Evolutionary conservation across 2,329 filamentous ascomycete genomes (phyloP), one percentile per base, ranked within the genome.

Genomic region (Hysterium pulicare): DNA sequence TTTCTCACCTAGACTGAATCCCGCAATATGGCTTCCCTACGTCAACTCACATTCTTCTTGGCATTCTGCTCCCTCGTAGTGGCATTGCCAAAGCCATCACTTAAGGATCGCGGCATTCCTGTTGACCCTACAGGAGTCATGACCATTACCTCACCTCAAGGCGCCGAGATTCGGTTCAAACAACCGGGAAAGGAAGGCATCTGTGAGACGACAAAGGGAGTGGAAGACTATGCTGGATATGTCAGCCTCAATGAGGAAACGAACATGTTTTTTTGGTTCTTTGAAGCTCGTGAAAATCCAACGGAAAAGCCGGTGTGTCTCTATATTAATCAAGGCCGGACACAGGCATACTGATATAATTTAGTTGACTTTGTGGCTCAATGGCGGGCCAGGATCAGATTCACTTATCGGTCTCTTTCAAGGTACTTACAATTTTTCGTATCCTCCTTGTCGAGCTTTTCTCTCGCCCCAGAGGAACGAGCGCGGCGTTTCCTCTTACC

Each of bases 321-420:
- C 10, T 37, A 9, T 8, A 9, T 20, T 21, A 20, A 21, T 22
- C 33, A 10, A 9, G 17, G 8, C 8, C 8, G 8, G n/a, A 8
- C 16, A 15, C 8, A 16, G 16, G 8, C 8, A 34, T 7, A 21
- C 11, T 10, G 35, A n/a, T 38, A 8, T 40, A 15, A n/a, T n/a
- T n/a, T 34, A 53, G 45, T 45, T 64, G 40, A 77, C 74, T 0
- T 43, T 65, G 8, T 79, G 75, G 75, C 61, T 78, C 39, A 78
- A 77, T 43, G 76, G 76, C 16, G 75, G 74, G 0, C 75, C 75
- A 0, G 78, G 78, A 1, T 70, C 65, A 13, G 72, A 74, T 46
- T 76, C 72, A 8, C 64, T 81, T 55, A 75, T 81, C 45, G 77
- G 78, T 1, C 55, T 82, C 2, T 81, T 81, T 46, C 70, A 78